Evolutionary conservation across 305 asterid genomes (phyloP), one percentile per base, ranked within the genome.

Genomic region (Caryopteris hybrid): DNA sequence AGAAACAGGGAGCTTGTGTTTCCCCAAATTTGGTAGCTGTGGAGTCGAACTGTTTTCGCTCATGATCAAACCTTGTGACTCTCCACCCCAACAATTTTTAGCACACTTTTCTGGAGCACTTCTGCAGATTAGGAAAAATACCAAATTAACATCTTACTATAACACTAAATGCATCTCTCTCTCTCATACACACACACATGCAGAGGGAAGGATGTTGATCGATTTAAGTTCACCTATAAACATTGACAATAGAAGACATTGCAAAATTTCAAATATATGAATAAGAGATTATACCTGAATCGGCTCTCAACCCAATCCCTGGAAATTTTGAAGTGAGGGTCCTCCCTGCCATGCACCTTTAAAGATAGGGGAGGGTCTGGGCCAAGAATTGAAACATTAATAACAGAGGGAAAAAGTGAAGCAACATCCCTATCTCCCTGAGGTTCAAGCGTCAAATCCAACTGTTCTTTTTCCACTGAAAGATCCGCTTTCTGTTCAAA

Each of bases 401-500:
- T 31, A 5, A 70, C 66, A n/a, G 92, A 76, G 51, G 96, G 99
- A 73, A 88, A 70, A 64, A 75, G 68, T 61, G 61, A 56, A 55
- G 60, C 61, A 22, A 73, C 88, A 62, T 65, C 75, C 58, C 56
- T 73, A 54, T 73, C 85, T 46, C 66, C 85, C 55, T 64, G 85
- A 76, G 83, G 55, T 76, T 88, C 90, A 31, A 95, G 90, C 1
- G 77, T 69, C 48, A 91, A 21, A 77, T 91, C 95, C 83, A 95
- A 69, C 66, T 68, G 85, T 56, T 87, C 99, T 58, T 80, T 69
- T 61, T 64, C 74, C 20, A 63, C 70, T 39, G 76, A 55, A 70
- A 56, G 69, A 59, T 78, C 90, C 62, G 80, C 86, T 75, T 73
- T 59, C 70, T 60, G 82, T 69, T 73, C 75, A 64, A 50, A 31